Conservation (phyloP, 768 basidiomycete genomes). For the Boletus rex-veris region DNA sequence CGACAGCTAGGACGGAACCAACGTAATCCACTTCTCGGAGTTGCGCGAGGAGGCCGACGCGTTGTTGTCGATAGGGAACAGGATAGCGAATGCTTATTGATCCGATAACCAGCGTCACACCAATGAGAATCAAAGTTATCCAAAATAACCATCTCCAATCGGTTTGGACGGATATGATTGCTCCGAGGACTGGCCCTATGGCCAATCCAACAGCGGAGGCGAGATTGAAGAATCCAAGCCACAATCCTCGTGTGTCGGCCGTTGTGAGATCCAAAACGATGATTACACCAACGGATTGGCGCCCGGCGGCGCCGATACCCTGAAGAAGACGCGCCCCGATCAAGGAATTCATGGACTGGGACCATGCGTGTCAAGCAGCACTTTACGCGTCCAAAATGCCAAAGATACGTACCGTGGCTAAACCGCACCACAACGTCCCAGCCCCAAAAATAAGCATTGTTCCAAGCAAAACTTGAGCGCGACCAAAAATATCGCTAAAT, state of each 20-base stretch:
- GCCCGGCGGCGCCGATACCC: conserved; percentile 36
- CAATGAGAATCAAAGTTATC: conserved; percentile 37
- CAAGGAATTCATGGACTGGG: conserved; percentile 34
- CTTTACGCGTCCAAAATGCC: neutral
- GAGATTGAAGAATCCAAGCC: conserved; percentile 36
- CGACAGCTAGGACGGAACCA: conserved; percentile 28
- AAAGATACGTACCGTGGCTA: conserved; percentile 26
- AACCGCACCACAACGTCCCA: conserved; percentile 33
- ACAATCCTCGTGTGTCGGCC: conserved; percentile 32
- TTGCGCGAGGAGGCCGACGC: conserved; percentile 32
- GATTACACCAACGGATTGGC: conserved; percentile 36
- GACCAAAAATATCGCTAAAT: conserved; percentile 36
- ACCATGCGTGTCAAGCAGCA: conserved; percentile 4
- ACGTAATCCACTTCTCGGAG: conserved; percentile 34
- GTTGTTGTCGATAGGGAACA: conserved; percentile 31
- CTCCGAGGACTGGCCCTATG: conserved; percentile 46
- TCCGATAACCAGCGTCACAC: conserved; percentile 26
- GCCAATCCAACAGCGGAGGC: conserved; percentile 42
- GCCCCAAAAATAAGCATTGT: conserved; percentile 35
- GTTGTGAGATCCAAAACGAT: conserved; percentile 36
- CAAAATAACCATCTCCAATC: conserved; percentile 49
- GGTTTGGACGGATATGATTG: conserved; percentile 41
- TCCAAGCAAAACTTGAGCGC: conserved; percentile 32
- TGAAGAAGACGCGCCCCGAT: conserved; percentile 34
- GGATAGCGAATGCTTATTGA: conserved; percentile 30